Percentiles rank a stretch among this genome's conserved stretches.
These are phyloP conservation scores for Talaromyces stipitatus DNA, from an alignment of 495 filamentous ascomycete genomes.

Conservation along the genomic window DNA sequence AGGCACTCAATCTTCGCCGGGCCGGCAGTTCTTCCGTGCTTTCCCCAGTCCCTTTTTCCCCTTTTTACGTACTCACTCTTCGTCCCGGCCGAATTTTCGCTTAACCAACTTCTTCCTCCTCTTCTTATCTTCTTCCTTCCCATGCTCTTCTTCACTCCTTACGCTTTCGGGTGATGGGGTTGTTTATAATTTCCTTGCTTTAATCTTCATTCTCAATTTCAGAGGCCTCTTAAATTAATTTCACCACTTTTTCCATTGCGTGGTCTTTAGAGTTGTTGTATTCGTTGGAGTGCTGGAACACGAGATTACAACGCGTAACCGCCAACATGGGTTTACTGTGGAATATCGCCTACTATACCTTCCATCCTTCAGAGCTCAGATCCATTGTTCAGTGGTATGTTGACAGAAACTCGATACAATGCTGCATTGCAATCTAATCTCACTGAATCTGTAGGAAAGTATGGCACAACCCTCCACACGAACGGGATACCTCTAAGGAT, in stretches of 20 bases:
- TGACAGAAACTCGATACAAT: not conserved
- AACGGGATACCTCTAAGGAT: conserved; percentile 70
- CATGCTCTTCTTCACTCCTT: not conserved
- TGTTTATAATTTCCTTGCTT: not conserved
- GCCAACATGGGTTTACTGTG: conserved; percentile 44
- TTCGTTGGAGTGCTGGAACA: conserved; percentile 1
- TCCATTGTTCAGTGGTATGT: conserved; percentile 87
- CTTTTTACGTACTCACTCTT: not conserved
- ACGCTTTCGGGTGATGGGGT: not conserved
- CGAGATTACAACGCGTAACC: not conserved
- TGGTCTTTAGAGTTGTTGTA: not conserved
- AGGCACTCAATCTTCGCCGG: not conserved
- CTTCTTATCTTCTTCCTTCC: not conserved
- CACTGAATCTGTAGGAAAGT: conserved; percentile 61
- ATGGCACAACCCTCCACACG: conserved; percentile 91
- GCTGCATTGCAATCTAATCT: not conserved
- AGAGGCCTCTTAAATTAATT: too few relatives aligned
- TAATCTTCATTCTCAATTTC: too few relatives aligned
- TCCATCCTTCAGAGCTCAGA: conserved; percentile 74
- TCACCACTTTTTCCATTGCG: too few relatives aligned
- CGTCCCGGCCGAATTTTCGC: not conserved
- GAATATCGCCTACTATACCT: conserved; percentile 63
- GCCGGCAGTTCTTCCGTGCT: not conserved
- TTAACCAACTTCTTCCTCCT: not conserved
- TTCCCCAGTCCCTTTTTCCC: not conserved